phyloP scores from a whole-genome alignment of 306 rosid species.

The Cicer judaicum region DNA sequence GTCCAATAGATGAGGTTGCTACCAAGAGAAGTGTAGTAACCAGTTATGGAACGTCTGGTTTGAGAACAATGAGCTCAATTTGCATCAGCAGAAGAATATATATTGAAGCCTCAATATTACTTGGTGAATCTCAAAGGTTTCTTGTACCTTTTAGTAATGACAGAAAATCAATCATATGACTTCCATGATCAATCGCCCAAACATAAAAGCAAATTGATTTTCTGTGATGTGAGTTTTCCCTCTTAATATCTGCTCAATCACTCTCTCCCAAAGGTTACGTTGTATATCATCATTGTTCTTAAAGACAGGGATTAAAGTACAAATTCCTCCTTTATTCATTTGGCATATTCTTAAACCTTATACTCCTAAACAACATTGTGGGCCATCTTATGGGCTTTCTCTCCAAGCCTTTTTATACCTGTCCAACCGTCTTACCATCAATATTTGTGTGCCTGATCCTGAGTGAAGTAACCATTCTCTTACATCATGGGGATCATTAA shows the following conservation, averaged over 20 bases:
- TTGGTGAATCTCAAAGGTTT: not conserved
- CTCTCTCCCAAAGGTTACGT: not conserved
- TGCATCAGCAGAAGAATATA: not conserved
- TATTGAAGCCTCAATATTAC: not conserved
- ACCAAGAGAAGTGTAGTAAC: not conserved
- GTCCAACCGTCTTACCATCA: not conserved
- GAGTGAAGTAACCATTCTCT: not conserved
- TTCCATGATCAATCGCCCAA: not conserved
- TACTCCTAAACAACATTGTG: not conserved
- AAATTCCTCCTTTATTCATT: not conserved
- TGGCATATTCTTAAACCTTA: not conserved
- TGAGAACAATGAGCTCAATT: not conserved
- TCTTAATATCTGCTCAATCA: not conserved
- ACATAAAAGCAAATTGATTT: not conserved
- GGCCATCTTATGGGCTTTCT: not conserved
- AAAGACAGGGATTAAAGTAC: not conserved
- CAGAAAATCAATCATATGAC: not conserved
- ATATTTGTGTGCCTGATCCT: not conserved
- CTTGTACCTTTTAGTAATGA: too few species aligned
- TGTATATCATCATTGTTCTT: not conserved
- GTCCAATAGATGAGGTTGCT: not conserved
- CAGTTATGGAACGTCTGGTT: not conserved
- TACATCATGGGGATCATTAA: constrained; percentile 4
- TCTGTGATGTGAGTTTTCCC: not conserved
- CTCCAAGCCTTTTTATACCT: not conserved